These are phyloP conservation scores for Helianthus tuberosus DNA, from an alignment of 129 eudicot species.

Conservation along the genomic window DNA sequence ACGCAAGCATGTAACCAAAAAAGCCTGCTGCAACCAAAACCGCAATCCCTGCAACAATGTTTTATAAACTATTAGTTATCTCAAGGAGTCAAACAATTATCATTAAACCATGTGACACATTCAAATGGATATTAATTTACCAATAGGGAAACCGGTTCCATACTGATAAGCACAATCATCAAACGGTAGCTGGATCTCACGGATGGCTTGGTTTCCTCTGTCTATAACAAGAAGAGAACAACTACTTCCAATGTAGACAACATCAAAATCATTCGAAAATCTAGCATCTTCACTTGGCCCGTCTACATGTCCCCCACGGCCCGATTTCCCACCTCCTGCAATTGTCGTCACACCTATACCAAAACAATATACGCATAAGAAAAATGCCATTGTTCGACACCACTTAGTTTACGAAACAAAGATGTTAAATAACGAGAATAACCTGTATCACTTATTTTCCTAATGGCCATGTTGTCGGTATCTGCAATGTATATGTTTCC, in stretches of 20 bases:
- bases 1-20: conserved; percentile 93
- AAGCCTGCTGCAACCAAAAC: conserved; percentile 93
- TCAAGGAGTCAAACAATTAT: not conserved
- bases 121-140: conserved; percentile 39
- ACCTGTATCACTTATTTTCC: conserved; percentile 95
- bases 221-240: conserved; percentile 96
- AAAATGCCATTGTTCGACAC: not conserved
- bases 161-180: conserved; percentile 98
- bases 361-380: not conserved
- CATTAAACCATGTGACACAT: not conserved
- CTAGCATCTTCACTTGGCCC: conserved; percentile 98
- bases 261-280: conserved; percentile 94
- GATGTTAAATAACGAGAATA: not conserved
- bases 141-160: conserved; percentile 82
- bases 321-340: conserved; percentile 88
- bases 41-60: conserved; percentile 57
- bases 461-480: conserved; percentile 79
- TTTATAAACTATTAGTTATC: conserved; percentile 13
- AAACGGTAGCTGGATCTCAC: conserved; percentile 92
- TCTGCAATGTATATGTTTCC: conserved; percentile 95
- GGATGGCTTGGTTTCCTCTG: conserved; percentile 93
- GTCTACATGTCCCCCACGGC: conserved; percentile 88
- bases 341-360: conserved; percentile 85
- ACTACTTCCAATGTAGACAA: conserved; percentile 88
- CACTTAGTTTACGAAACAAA: not conserved